phyloP scores from a whole-genome alignment of 2,329 filamentous ascomycete genomes.

The Arthrobotrys conoides region DNA sequence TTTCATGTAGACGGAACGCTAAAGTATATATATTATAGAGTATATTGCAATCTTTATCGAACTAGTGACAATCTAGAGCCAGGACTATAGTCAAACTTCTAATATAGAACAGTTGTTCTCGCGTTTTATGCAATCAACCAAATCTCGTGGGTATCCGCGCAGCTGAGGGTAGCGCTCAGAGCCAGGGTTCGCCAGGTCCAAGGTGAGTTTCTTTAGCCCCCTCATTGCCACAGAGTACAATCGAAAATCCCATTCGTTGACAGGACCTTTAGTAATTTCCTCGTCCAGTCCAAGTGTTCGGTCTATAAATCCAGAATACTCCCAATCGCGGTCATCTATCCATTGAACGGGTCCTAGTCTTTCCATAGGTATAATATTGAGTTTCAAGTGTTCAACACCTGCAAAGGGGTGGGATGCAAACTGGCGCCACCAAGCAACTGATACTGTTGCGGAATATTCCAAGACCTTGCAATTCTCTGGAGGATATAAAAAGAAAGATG shows the following conservation, averaged over 20 bases:
- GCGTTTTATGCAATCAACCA: conserved; percentile 1
- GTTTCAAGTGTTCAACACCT: neutral
- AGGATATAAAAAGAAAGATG: conserved; percentile 3
- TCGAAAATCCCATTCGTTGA: conserved; percentile 12
- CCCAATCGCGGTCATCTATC: no score
- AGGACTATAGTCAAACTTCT: no score
- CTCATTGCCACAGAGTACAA: conserved; percentile 1
- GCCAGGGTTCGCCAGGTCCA: neutral
- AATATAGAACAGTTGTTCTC: conserved; percentile 8
- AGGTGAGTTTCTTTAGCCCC: neutral
- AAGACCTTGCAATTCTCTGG: neutral
- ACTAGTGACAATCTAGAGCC: no score
- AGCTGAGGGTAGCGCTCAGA: neutral
- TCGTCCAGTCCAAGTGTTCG: no score
- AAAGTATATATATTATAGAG: no score
- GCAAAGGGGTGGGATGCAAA: conserved; percentile 4
- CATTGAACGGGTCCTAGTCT: no score
- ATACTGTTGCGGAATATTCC: neutral
- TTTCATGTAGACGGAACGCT: no score
- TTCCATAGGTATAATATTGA: neutral
- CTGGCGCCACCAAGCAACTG: conserved; percentile 10
- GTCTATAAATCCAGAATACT: no score
- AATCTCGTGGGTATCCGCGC: neutral
- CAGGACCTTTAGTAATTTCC: no score
- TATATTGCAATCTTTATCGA: no score